A percentile compares a stretch with the other conserved stretches of the same genome.
phyloP scores from a whole-genome alignment of 2,329 filamentous ascomycete genomes.

The Colletotrichum salicis region DNA sequence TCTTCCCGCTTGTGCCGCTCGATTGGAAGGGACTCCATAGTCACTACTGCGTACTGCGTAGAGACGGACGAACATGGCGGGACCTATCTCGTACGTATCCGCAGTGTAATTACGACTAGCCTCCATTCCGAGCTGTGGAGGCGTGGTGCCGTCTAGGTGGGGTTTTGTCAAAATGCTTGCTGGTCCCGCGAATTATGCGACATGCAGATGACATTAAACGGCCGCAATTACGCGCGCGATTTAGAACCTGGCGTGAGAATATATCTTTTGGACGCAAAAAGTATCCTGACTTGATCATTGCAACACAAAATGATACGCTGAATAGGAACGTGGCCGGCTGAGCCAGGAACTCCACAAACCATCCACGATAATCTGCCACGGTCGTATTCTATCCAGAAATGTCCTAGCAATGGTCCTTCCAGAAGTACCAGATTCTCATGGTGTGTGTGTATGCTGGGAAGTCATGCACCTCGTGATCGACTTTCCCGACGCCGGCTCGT shows the following conservation, averaged over 20 bases:
- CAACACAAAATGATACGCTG: not conserved
- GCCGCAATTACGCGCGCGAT: not conserved
- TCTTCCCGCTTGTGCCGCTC: constrained; percentile 24
- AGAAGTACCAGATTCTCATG: too few species aligned
- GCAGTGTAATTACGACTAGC: not conserved
- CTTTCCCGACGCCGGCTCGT: not conserved
- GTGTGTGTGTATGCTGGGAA: too few species aligned
- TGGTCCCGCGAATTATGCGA: not conserved
- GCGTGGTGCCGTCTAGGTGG: not conserved
- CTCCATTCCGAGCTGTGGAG: not conserved
- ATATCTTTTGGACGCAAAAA: not conserved
- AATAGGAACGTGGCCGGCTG: not conserved
- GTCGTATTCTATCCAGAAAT: not conserved
- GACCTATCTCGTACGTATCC: not conserved
- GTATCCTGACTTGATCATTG: not conserved
- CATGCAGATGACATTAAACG: not conserved
- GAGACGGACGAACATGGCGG: not conserved
- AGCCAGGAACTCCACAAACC: not conserved
- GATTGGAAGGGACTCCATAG: not conserved
- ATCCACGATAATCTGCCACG: not conserved
- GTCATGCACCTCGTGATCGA: not conserved
- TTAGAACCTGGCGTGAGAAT: not conserved
- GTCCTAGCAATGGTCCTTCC: not conserved
- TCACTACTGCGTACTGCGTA: not conserved
- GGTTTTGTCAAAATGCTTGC: not conserved